Evolutionary conservation across 139 green algal species (phyloP), one percentile per base, ranked within the genome.

Genomic region (Gonium pectorale): DNA sequence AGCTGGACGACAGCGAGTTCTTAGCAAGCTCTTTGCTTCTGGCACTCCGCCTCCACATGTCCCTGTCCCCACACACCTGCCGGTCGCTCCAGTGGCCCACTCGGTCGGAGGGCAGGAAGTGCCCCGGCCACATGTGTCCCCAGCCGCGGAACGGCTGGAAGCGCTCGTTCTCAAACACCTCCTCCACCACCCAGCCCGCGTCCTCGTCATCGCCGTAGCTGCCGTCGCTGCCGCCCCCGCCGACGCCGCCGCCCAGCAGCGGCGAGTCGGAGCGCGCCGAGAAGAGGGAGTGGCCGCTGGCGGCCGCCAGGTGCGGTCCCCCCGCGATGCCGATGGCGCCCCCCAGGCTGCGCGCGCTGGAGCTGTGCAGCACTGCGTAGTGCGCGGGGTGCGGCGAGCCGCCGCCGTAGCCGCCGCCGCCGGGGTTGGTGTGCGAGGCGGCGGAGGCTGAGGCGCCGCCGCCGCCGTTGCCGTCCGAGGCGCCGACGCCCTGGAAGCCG

Each of bases 121-220:
- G 93, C 19, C 95, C 95, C 0, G 95, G 95, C 93, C 94, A 98
- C 17, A 86, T 91, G 85, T 96, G 93, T 27, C 95, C 95, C 92
- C 92, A 98, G 29, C 93, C 94, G 13, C 91, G 88, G 89, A 98
- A 98, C 5, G 95, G 94, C 90, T 97, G 94, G 60, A 93, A 90
- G 40, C 95, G 86, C 92, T 98, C 93, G 86, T 98, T 97, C 86
- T 98, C 95, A 92, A 96, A 98, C 17, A 98, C 81, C 89, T 96
- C 92, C 83, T 94, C 93, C 54, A 93, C 84, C 35, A 94, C 80
- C 29, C 88, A 49, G 35, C 54, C 54, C 26, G 73, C 54, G 54
- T 81, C 73, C 49, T 22, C 13, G 31, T 35, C 71, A 26, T 15
- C 33, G 31, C 33, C 49, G 27, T 63, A 44, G n/a, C 49, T 31